These are phyloP conservation scores for Narthecium ossifragum DNA, from an alignment of 106 monocot genomes.

Conservation along the genomic window DNA sequence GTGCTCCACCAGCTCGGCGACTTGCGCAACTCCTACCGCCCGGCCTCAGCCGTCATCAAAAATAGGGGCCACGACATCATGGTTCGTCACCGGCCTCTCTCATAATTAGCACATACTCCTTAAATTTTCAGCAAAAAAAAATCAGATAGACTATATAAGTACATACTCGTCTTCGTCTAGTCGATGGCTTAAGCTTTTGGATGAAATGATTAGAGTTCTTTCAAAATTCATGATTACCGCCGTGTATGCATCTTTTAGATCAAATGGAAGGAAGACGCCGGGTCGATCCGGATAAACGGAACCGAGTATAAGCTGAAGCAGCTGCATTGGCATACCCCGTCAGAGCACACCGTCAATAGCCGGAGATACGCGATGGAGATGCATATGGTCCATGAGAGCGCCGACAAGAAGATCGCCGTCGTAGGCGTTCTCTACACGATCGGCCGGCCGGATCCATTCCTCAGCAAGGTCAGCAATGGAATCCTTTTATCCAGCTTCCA, in stretches of 20 bases:
- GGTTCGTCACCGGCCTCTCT: neutral
- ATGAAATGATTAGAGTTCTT: too few species aligned
- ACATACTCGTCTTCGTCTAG: too few species aligned
- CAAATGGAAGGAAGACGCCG: slow-evolving; percentile 18
- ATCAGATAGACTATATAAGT: too few species aligned
- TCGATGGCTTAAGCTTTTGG: too few species aligned
- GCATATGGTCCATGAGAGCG: slow-evolving; percentile 8
- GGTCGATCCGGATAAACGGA: slow-evolving; percentile 3
- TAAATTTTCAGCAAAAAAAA: too few species aligned
- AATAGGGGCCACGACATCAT: slow-evolving; percentile 29
- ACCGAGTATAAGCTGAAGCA: slow-evolving; percentile 10
- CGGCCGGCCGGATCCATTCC: slow-evolving; percentile 12
- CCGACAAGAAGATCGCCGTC: slow-evolving; percentile 13
- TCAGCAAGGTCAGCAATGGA: neutral
- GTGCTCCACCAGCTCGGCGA: slow-evolving; percentile 7
- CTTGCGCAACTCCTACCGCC: slow-evolving; percentile 7
- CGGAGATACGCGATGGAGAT: slow-evolving; percentile 2
- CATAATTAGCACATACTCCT: too few species aligned
- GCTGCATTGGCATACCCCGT: slow-evolving; percentile 6
- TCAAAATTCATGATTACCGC: too few species aligned
- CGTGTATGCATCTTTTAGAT: neutral
- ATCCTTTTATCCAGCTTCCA: neutral
- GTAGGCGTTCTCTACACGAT: slow-evolving; percentile 13
- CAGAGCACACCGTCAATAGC: slow-evolving; percentile 7
- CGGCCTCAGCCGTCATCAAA: slow-evolving; percentile 11